These are phyloP conservation scores for Saccharomycopsis hybrid DNA, from an alignment of 1,139 yeast species.

Conservation along the genomic window DNA sequence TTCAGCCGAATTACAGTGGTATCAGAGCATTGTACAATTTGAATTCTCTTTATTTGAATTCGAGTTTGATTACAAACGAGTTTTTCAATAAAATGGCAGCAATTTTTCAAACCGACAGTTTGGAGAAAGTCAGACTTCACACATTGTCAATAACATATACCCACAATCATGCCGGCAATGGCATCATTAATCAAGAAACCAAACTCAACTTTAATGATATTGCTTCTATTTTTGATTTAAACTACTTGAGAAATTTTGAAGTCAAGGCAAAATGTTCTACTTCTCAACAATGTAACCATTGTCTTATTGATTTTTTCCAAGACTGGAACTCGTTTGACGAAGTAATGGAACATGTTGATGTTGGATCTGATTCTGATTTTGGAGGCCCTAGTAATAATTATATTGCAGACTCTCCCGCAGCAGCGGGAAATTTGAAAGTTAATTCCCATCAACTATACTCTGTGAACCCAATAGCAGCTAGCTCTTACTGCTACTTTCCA, in stretches of 20 bases:
- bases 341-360: not conserved
- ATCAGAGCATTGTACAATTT: constrained; percentile 18
- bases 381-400: not conserved
- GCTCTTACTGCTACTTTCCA: constrained; percentile 12
- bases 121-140: constrained; percentile 15
- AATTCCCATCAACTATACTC: not conserved
- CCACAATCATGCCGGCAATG: not conserved
- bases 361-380: not conserved
- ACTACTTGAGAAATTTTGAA: constrained; percentile 23
- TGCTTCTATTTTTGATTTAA: constrained; percentile 23
- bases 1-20: constrained; percentile 21
- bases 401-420: not conserved
- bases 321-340: constrained; percentile 23
- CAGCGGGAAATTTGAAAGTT: not conserved
- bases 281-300: constrained; percentile 22
- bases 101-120: constrained; percentile 4
- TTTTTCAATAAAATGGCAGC: constrained; percentile 8
- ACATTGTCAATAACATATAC: constrained; percentile 24
- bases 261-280: constrained; percentile 25
- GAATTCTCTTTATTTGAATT: constrained; percentile 11
- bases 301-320: constrained; percentile 24
- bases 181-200: constrained; percentile 19
- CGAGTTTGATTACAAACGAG: constrained; percentile 9
- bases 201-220: constrained; percentile 24
- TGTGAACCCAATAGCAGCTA: constrained; percentile 5